These are phyloP conservation scores for Typha latifolia DNA, from an alignment of 176 grass and related monocot genomes.

Conservation along the genomic window DNA sequence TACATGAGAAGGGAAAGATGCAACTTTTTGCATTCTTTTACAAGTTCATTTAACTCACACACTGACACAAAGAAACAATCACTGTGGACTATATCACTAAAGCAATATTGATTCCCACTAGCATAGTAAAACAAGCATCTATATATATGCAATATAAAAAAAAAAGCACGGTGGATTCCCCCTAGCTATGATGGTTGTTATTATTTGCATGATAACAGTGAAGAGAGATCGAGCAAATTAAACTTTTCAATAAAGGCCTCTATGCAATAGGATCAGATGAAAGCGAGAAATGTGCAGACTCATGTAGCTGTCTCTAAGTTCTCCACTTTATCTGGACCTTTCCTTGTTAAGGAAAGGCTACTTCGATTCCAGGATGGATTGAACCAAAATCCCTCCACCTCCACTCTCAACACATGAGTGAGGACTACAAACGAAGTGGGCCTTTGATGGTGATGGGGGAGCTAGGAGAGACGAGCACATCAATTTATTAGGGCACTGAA, in stretches of 20 bases:
- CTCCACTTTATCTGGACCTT: conserved; percentile 23
- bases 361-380: conserved; percentile 3
- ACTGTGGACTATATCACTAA: background rate
- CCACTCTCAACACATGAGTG: conserved; percentile 11
- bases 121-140: background rate
- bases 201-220: conserved; percentile 1
- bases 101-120: background rate
- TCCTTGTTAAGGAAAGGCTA: conserved; percentile 27
- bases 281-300: conserved; percentile 2
- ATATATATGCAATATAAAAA: background rate
- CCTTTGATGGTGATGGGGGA: conserved; percentile 41
- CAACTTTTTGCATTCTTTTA: background rate
- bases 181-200: background rate
- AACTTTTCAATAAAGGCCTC: background rate
- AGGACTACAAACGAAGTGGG: conserved; percentile 15
- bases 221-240: background rate
- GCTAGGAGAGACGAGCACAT: conserved; percentile 15
- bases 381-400: background rate
- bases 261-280: background rate
- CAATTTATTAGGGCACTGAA: conserved; percentile 49
- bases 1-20: conserved; percentile 1
- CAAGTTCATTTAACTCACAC: background rate
- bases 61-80: background rate
- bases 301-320: conserved; percentile 10
- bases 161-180: background rate